Base-by-base conservation (phyloP, 2,329 filamentous ascomycete genomes). In the Colletotrichum liriopes region DNA sequence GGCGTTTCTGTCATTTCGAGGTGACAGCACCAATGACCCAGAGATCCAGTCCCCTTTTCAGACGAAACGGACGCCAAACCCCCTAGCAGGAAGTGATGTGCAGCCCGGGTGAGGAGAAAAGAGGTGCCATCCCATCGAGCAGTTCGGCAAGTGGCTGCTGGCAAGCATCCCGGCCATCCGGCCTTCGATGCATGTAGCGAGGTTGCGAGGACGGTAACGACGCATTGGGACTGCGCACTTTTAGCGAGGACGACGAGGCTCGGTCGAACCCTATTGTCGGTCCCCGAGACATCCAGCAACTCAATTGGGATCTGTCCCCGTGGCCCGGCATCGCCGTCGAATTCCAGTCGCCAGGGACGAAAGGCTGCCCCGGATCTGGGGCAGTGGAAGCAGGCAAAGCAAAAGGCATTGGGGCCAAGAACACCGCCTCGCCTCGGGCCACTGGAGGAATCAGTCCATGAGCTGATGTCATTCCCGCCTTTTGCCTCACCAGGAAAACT, bases 381-480 rank as follows among this genome's bases (percentile, higher is more conserved):
- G 32, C 18, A 23, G 43, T 20, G 43, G 45, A 54, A 68, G 18
- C 43, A 59, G 43, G n/a, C 52, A 49, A 71, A 20, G 41, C 49
- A 3, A 20, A 16, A 37, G 9, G 20, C 20, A 23, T 37, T 14
- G 52, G 47, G 45, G 69, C 59, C 51, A 58, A 54, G 41, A 41
- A 61, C 51, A 41, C 51, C 51, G 68, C 43, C 65, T 60, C 51
- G 68, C 43, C 65, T 60, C 45, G 59, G 69, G 45, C 52, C 32
- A 45, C 41, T 29, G 54, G 64, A 45, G 39, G 51, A 64, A 72
- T 69, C 65, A 72, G 69, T 60, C 65, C 65, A 72, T 29, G 59
- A 60, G 65, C 69, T 65, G 69, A 72, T 72, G 65, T 72, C 69
- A 69, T 69, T 60, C 59, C 69, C 69, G 64, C 59, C 59, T 58